A percentile compares a stretch with the other conserved stretches of the same genome.
Evolutionary conservation across 345 rosid genomes (phyloP).

Genomic region (Gossypium thurberi): DNA sequence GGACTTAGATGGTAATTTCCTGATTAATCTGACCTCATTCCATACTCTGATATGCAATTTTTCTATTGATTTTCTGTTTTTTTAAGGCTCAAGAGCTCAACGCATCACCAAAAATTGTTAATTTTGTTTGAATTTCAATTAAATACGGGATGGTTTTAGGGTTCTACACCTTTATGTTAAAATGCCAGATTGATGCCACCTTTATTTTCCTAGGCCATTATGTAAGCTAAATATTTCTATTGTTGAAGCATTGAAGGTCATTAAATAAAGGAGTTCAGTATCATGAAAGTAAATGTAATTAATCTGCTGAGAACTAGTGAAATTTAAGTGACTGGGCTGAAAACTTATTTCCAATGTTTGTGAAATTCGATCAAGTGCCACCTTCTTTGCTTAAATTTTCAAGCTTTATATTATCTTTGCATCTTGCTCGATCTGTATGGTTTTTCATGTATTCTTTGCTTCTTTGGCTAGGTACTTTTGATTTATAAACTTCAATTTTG

Average conservation of each 20-base stretch:
- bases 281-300: neutral
- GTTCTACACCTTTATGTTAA: neutral
- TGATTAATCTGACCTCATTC: neutral
- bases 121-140: neutral
- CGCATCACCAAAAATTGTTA: neutral
- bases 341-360: neutral
- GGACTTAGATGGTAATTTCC: slow-evolving; percentile 58
- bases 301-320: neutral
- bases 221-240: too few species aligned
- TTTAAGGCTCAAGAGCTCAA: neutral
- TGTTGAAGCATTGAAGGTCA: neutral
- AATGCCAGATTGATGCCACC: neutral
- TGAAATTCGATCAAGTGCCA: neutral
- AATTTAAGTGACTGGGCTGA: neutral
- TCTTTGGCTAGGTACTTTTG: neutral
- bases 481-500: neutral
- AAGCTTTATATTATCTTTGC: neutral
- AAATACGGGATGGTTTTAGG: neutral
- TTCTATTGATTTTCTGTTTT: neutral
- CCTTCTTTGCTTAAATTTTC: neutral
- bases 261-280: neutral
- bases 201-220: neutral
- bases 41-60: neutral
- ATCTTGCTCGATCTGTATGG: neutral
- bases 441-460: neutral